Percentiles rank a stretch among this genome's conserved stretches.
Conservation (phyloP, 2,329 filamentous ascomycete species). For the Phoma sp. region DNA sequence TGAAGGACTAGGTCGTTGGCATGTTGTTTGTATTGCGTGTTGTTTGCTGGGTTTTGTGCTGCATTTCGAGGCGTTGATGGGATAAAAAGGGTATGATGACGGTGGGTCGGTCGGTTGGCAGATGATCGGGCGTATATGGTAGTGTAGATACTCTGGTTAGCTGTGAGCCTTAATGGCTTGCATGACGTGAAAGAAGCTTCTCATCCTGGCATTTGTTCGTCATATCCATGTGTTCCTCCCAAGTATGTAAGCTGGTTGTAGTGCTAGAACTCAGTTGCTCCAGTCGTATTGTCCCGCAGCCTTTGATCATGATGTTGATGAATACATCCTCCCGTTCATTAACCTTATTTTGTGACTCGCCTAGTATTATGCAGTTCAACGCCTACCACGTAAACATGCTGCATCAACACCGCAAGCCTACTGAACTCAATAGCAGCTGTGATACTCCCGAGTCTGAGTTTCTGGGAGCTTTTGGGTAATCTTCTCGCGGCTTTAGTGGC, state of each 20-base stretch:
- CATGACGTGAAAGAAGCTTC: neutral
- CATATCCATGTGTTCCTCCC: neutral
- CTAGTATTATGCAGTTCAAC: neutral
- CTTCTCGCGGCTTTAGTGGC: too few species aligned
- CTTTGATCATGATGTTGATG: neutral
- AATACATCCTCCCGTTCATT: neutral
- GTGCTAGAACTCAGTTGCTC: neutral
- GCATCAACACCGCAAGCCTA: too few species aligned
- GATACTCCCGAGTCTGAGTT: too few species aligned
- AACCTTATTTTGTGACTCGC: neutral
- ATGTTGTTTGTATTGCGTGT: too few species aligned
- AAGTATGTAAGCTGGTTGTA: too few species aligned
- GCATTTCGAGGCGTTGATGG: constrained; percentile 28
- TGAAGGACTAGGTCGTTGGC: constrained; percentile 57
- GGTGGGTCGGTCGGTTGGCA: constrained; percentile 2
- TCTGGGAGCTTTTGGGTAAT: too few species aligned
- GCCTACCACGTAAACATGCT: neutral
- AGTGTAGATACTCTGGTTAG: constrained; percentile 2
- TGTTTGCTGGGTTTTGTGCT: constrained; percentile 1
- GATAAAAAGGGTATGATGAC: constrained; percentile 10
- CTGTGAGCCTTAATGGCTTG: neutral
- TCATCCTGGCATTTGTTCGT: neutral
- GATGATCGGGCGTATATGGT: constrained; percentile 8
- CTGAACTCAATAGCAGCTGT: too few species aligned
- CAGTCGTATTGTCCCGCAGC: neutral